phyloP scores from a whole-genome alignment of 2,329 filamentous ascomycete genomes.

The Aspergillus glaucus region DNA sequence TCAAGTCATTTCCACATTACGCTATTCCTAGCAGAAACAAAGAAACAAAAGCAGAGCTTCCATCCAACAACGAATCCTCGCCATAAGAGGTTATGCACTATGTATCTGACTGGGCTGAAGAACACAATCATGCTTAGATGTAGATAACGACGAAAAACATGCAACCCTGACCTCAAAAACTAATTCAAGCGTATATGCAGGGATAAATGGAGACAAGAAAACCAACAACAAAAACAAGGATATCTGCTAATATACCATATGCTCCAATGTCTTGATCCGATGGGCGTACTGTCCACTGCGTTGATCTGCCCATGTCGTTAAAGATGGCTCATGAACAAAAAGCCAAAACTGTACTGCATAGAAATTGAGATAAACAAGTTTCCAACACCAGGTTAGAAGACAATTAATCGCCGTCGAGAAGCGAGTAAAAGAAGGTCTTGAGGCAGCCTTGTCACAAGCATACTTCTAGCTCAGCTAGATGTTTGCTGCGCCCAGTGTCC shows the following conservation, averaged over 20 bases:
- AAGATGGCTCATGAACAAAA: conserved; percentile 9
- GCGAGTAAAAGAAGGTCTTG: conserved; percentile 9
- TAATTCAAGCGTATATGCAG: conserved; percentile 8
- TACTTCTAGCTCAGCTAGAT: conserved; percentile 22
- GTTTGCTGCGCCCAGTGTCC: conserved; percentile 38
- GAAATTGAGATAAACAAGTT: conserved; percentile 13
- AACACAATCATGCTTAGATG: neutral
- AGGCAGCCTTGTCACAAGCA: neutral
- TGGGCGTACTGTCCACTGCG: conserved; percentile 16
- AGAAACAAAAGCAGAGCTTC: neutral
- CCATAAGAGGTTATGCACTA: conserved; percentile 4
- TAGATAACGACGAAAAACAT: neutral
- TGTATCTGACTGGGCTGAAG: conserved; percentile 8
- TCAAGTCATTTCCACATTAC: conserved; percentile 7
- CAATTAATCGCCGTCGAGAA: conserved; percentile 18
- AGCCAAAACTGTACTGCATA: conserved; percentile 11
- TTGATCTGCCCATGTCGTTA: conserved; percentile 11
- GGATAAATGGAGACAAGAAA: conserved; percentile 2
- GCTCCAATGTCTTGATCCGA: conserved; percentile 21
- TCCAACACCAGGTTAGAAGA: conserved; percentile 32
- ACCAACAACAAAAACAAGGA: conserved; percentile 8
- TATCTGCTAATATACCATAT: conserved; percentile 33
- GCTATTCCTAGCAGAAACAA: conserved; percentile 5
- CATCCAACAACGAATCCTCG: conserved; percentile 5
- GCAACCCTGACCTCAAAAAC: neutral